Evolutionary conservation across 176 grass and related monocot species (phyloP), one percentile per base, ranked within the genome.

Genomic region (Triticum dicoccoides): DNA sequence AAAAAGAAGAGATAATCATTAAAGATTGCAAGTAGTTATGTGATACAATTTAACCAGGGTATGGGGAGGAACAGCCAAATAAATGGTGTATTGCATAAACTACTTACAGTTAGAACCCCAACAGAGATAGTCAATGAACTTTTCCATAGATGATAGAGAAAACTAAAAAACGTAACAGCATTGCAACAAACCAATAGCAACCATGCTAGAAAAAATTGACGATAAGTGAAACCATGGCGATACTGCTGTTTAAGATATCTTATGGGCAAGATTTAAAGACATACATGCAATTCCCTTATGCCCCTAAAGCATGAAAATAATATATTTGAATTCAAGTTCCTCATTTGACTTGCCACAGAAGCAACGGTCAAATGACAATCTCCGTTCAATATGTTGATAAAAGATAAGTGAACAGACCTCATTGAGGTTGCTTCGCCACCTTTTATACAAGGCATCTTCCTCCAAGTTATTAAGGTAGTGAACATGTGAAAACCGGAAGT

Each of bases 401-500:
- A 78, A 73, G 68, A 82, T 47, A 65, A 88, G 51, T 58, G 66
- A 92, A 41, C 24, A 71, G 73, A 98, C 97, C 97, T 98, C 97
- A 88, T 98, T 89, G 42, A 98, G 69, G 65, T 98, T 96, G 85
- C 82, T 96, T 91, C 97, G 86, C 97, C 97, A 98, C 61, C 90
- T 92, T 87, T 61, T 92, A 77, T 98, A 98, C 90, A 96, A 89
- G 29, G 64, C 65, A 96, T 98, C 97, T 94, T 98, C 94, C 81
- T 98, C 97, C 64, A 98, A 76, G 80, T 98, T 94, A 96, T 98
- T 98, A 80, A 98, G 86, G 85, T 94, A 98, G 83, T 98, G 97
- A 80, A 94, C 94, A 85, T 94, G 86, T 69, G 83, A 82, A 74
- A 92, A 95, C 72, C 97, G 97, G 47, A 98, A 98, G 65, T 98